Evolutionary conservation across 176 grass and related monocot species (phyloP).

Genomic region (Secale cereale): DNA sequence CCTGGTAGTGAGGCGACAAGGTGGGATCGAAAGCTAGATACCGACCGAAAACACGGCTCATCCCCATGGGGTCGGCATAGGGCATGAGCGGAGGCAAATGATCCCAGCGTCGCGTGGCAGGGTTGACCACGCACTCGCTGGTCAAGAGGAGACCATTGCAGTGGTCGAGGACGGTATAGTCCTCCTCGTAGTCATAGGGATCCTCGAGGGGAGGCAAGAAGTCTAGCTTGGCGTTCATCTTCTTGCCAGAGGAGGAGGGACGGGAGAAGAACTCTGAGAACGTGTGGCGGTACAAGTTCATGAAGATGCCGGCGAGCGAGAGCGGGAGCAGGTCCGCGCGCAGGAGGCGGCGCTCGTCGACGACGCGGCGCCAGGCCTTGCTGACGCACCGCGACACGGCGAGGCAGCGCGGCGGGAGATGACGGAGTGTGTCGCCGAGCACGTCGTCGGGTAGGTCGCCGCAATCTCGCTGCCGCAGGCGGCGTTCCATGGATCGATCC

Average conservation of each 20-base stretch:
- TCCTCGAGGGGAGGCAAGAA: background rate
- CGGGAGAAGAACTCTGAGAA: background rate
- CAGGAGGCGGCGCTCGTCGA: background rate
- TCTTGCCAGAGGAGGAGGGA: background rate
- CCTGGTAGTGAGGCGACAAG: background rate
- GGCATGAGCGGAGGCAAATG: background rate
- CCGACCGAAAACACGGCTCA: background rate
- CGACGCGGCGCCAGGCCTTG: background rate
- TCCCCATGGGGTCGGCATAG: background rate
- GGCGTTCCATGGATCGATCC: background rate
- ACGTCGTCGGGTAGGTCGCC: background rate
- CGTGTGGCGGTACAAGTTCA: background rate
- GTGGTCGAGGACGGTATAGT: background rate
- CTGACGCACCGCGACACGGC: background rate
- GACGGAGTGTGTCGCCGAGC: background rate
- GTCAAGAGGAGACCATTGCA: background rate
- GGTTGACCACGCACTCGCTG: background rate
- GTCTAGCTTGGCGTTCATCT: background rate
- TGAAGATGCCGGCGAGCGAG: no score
- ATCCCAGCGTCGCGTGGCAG: background rate
- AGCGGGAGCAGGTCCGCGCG: no score
- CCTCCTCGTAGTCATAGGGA: no score
- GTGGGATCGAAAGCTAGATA: background rate
- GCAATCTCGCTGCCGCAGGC: background rate
- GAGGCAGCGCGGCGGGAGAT: background rate